A percentile compares a stretch with the other conserved stretches of the same genome.
These are phyloP conservation scores for Tuber umbilicatum DNA, from an alignment of 495 filamentous ascomycete genomes.

Conservation along the genomic window DNA sequence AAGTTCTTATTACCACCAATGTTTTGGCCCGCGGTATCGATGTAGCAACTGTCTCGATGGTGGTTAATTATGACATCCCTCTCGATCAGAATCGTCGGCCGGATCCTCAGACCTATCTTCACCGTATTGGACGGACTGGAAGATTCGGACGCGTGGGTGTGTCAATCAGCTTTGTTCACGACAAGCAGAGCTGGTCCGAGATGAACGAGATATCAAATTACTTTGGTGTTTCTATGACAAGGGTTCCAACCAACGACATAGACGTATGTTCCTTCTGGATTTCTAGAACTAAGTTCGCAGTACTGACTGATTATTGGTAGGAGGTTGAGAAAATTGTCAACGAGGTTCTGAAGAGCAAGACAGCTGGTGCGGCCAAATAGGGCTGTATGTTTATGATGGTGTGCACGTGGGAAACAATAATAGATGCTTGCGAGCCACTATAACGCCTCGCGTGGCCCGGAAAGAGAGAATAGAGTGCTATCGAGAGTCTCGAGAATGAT, in stretches of 20 bases:
- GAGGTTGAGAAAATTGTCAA: slow-evolving; percentile 37
- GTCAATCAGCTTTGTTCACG: slow-evolving; percentile 82
- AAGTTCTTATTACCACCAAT: slow-evolving; percentile 98
- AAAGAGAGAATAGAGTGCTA: neutral
- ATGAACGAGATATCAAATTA: slow-evolving; percentile 68
- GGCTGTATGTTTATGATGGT: neutral
- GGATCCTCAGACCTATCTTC: slow-evolving; percentile 90
- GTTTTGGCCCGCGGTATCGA: slow-evolving; percentile 96
- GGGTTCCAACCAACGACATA: slow-evolving; percentile 50
- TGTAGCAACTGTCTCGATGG: slow-evolving; percentile 91
- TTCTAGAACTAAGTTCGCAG: neutral
- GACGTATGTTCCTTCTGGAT: slow-evolving; percentile 24
- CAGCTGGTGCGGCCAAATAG: slow-evolving; percentile 25
- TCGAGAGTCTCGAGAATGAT: neutral
- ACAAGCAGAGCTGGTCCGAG: slow-evolving; percentile 65
- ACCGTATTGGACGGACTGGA: slow-evolving; percentile 95
- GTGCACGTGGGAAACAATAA: neutral
- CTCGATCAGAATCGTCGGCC: slow-evolving; percentile 54
- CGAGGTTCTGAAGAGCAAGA: slow-evolving; percentile 32
- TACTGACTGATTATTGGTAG: slow-evolving; percentile 21
- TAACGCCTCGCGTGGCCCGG: neutral
- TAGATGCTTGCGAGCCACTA: neutral
- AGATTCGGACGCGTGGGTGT: slow-evolving; percentile 97
- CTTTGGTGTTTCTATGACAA: slow-evolving; percentile 56
- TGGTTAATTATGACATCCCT: slow-evolving; percentile 87